phyloP scores from a whole-genome alignment of 192 early-diverging fungal genomes.

The Pilobolus umbonatus region DNA sequence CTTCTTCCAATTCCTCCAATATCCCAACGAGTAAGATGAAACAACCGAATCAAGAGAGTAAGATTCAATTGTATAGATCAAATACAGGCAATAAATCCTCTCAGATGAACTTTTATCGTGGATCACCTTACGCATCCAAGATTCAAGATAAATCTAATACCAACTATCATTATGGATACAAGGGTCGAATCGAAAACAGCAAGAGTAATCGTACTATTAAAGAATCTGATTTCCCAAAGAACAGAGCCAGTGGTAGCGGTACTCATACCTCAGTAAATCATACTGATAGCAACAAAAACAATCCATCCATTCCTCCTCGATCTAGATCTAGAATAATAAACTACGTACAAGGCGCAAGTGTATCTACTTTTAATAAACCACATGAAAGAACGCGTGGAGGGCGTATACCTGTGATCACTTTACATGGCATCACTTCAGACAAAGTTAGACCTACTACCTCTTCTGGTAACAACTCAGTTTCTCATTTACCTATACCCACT shows the following conservation, averaged over 20 bases:
- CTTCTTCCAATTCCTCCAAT: neutral
- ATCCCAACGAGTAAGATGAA: neutral
- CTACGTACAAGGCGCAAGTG: neutral
- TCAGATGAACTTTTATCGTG: slow-evolving; percentile 5
- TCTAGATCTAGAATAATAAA: neutral
- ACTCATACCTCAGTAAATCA: neutral
- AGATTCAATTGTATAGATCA: too few relatives aligned
- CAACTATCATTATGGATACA: slow-evolving; percentile 12
- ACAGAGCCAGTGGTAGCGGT: neutral
- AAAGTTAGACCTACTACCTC: neutral
- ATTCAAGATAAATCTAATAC: slow-evolving; percentile 11
- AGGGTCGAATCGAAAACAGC: neutral
- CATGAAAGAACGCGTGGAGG: neutral
- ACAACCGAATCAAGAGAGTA: neutral
- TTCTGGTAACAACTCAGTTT: neutral
- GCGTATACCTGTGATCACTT: neutral
- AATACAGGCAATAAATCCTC: neutral
- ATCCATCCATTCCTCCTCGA: neutral
- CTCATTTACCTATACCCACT: slow-evolving; percentile 4
- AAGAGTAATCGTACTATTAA: neutral
- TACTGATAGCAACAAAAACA: neutral
- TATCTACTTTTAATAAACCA: neutral
- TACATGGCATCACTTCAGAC: neutral
- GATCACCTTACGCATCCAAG: slow-evolving; percentile 7
- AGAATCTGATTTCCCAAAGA: neutral